Evolutionary conservation across 495 filamentous ascomycete species (phyloP), one percentile per base, ranked within the genome.

Genomic region (Neurospora sp.): DNA sequence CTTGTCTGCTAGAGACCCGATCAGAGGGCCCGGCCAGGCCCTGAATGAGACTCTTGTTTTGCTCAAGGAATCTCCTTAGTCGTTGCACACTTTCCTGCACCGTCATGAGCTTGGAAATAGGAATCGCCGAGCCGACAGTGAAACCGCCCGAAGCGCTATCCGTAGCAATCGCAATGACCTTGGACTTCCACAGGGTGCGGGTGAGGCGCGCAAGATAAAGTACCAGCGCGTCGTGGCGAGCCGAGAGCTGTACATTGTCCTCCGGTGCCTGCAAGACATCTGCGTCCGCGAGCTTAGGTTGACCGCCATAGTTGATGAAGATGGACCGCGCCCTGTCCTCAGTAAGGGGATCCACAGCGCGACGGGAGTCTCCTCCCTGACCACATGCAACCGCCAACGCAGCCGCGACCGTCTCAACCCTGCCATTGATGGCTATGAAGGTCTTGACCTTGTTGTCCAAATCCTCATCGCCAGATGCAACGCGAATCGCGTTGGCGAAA

Each of bases 351-450:
- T 98, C 96, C n/a, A 88, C 91, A 0, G 93, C 84, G 70, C 93
- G 89, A 12, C 84, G 82, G 62, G 94, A 86, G 76, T 95, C 93
- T 31, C 90, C 88, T 20, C 93, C 94, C 80, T 97, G 93, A 14
- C 95, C 94, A 80, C 96, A 99, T 16, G 94, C 94, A n/a, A 98
- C 96, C 10, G 96, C 96, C 27, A 99, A 86, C 11, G 96, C 93
- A 71, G 94, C 95, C 0, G 96, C 93, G 75, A 93, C 89, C 0
- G 91, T 93, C 79, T 99, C 96, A 2, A 88, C 89, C 1, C 93
- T 87, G 41, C 96, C 96, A 81, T 98, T 98, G 4, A 88, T 87
- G 41, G 88, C 86, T 72, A 93, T 91, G 77, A 98, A 97, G 72
- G 88, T 93, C 71, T 91, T 91, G 49, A 95, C 85, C 72, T 97